Evolutionary conservation across 495 filamentous ascomycete species (phyloP), one percentile per base, ranked within the genome.

Genomic region (Aspergillus saccharolyticus): DNA sequence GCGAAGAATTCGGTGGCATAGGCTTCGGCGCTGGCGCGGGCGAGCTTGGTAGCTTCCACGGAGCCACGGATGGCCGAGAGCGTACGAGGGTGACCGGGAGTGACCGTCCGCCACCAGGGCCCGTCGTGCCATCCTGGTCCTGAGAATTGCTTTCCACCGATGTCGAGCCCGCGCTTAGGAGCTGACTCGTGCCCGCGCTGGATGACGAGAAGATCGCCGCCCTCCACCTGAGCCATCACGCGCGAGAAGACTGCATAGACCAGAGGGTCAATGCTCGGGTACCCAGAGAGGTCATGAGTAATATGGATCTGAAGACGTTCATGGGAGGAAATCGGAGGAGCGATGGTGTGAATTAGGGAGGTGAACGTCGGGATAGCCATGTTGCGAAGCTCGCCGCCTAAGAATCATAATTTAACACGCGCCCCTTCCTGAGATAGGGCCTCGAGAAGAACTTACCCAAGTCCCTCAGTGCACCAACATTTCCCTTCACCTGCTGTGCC

Each of bases 141-240:
- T 57, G 86, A 89, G 52, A 78, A 75, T 20, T 70, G 67, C 39
- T 57, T 63, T 42, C 75, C 70, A 22, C 77, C 81, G 25, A 78
- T 76, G 44, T 84, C 80, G 5, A 82, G 74, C 15, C 82, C 80
- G 9, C 85, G 80, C 53, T 86, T 88, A 10, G 85, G 85, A 5
- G 85, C 83, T 22, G 87, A 91, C 68, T 95, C 90, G 57, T 89
- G 89, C 2, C 94, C 94, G 1, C 91, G 85, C 74, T 97, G 94
- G 64, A 97, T 85, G 56, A 99, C 95, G 39, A 97, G 77, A n/a
- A 99, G 83, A 67, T 97, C 94, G 20, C 94, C 94, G 55, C 94
- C 94, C 73, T 99, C 94, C 53, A 99, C 94, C 73, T 99, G 94
- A 28, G 92, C 80, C 94, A 99, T 99, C 45, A 99, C 93, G 52